Evolutionary conservation across 2,329 filamentous ascomycete species (phyloP).

Genomic region (Sarocladium kiliense): DNA sequence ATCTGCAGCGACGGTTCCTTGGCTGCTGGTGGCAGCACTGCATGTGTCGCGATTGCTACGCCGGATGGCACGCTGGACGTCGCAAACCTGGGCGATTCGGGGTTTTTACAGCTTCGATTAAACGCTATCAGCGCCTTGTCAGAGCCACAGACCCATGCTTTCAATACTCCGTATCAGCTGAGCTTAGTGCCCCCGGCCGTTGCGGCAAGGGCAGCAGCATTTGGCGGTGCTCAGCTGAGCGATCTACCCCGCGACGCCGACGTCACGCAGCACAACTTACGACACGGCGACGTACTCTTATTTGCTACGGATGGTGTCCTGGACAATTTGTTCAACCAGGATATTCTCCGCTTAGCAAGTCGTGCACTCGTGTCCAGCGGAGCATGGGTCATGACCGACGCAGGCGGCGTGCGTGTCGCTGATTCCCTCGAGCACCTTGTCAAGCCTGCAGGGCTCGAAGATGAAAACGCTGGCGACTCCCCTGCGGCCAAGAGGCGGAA

Average conservation of each 20-base stretch:
- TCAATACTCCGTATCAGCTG: conserved; percentile 96
- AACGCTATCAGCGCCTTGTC: conserved; percentile 83
- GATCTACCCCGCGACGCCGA: conserved; percentile 83
- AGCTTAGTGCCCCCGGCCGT: conserved; percentile 80
- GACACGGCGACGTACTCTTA: conserved; percentile 88
- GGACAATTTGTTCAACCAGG: conserved; percentile 90
- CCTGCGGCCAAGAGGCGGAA: conserved; percentile 14
- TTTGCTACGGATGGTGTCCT: conserved; percentile 94
- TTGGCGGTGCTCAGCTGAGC: conserved; percentile 75
- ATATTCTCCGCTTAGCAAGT: conserved; percentile 77
- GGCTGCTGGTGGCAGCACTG: conserved; percentile 82
- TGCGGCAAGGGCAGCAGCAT: conserved; percentile 72
- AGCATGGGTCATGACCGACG: conserved; percentile 64
- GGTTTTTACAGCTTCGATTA: conserved; percentile 79
- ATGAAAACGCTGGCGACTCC: conserved; percentile 7
- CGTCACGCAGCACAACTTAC: conserved; percentile 68
- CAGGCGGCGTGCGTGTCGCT: conserved; percentile 58
- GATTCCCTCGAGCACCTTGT: conserved; percentile 49
- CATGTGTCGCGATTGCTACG: conserved; percentile 75
- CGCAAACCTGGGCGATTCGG: conserved; percentile 93
- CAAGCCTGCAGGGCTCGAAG: conserved; percentile 20
- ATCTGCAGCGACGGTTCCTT: conserved; percentile 71
- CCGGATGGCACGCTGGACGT: conserved; percentile 74
- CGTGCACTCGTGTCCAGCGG: conserved; percentile 67
- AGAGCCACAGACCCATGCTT: conserved; percentile 86